Evolutionary conservation across 345 rosid genomes (phyloP).

Genomic region (Draba incana): DNA sequence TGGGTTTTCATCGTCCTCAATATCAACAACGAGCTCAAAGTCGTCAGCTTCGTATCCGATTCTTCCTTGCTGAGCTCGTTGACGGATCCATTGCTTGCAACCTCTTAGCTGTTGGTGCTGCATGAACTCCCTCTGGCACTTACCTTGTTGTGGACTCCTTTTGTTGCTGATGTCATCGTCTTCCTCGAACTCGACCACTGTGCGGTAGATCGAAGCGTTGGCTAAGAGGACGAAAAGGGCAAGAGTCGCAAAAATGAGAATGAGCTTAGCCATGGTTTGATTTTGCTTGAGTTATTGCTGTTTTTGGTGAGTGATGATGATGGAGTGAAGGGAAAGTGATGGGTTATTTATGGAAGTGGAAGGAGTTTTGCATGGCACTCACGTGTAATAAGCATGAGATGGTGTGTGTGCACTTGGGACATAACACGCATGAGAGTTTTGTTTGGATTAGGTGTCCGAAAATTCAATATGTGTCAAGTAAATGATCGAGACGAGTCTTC

Average conservation of each 20-base stretch:
- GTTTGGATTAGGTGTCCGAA: slow-evolving; percentile 22
- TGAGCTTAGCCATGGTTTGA: slow-evolving; percentile 23
- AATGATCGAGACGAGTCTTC: slow-evolving; percentile 20
- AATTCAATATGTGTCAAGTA: slow-evolving; percentile 15
- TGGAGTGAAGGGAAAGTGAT: slow-evolving; percentile 16
- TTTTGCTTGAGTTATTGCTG: not conserved
- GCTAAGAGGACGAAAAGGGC: slow-evolving; percentile 27
- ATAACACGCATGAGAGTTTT: slow-evolving; percentile 18
- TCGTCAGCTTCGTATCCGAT: slow-evolving; percentile 27
- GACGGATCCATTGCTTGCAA: slow-evolving; percentile 45
- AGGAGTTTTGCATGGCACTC: slow-evolving; percentile 10
- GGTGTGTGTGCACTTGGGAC: slow-evolving; percentile 3
- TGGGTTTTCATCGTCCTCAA: slow-evolving; percentile 24
- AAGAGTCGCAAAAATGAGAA: slow-evolving; percentile 19
- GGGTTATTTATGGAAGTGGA: slow-evolving; percentile 19
- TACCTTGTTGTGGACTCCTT: slow-evolving; percentile 21
- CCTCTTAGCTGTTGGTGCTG: slow-evolving; percentile 43
- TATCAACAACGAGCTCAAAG: slow-evolving; percentile 21
- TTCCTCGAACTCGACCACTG: slow-evolving; percentile 26
- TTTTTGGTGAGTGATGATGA: slow-evolving; percentile 3
- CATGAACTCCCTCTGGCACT: slow-evolving; percentile 33
- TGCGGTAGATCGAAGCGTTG: slow-evolving; percentile 29
- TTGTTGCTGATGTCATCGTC: slow-evolving; percentile 18
- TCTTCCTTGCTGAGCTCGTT: slow-evolving; percentile 29
- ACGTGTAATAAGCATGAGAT: slow-evolving; percentile 19